Base-by-base conservation (phyloP, 768 basidiomycete species). In the Rhodotorula toruloides region DNA sequence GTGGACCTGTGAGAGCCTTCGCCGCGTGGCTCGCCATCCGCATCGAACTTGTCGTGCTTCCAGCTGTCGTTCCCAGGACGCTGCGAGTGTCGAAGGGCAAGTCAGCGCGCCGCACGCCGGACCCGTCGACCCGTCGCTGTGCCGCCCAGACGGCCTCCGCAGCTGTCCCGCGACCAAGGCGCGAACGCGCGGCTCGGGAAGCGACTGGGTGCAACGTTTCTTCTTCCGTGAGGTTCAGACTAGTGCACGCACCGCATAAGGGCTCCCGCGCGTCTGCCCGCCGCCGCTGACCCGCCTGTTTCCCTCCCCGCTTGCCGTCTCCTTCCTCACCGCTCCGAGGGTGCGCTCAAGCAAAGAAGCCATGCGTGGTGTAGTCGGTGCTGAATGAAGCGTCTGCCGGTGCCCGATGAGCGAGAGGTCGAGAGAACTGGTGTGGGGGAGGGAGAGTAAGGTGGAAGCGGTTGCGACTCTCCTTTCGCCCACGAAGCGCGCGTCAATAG, bases 11-110 rank as follows among this genome's bases (percentile, higher is more conserved):
- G 10, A 34, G 49, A 12, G 32, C n/a, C n/a, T n/a, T 47, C 29
- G 34, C 16, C 29, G 54, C 11, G 36, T 57, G n/a, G n/a, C n/a
- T n/a, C n/a, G n/a, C n/a, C 32, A 21, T 42, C 46, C 16, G 47
- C 43, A 27, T 37, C 58, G 58, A 29, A 66, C 39, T 43, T 52
- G 66, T 67, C 66, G 61, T 67, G 66, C 50, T 56, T 56, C 66
- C 66, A 67, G 42, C 42, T 53, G 42, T 54, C 65, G n/a, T 40
- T 56, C 7, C 27, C 40, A 10, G 60, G 55, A 12, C 65, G 54
- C 58, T 66, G 40, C 17, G 25, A 17, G 53, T 13, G 31, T 47
- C 19, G 6, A 4, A 29, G 21, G 11, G 1, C 7, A 46, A 32
- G 44, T 56, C 46, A 55, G 54, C 16, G n/a, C n/a, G n/a, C n/a